Percentiles rank a stretch among this genome's conserved stretches.
These are phyloP conservation scores for Cladophialophora carrionii DNA, from an alignment of 2,329 filamentous ascomycete species.

Conservation along the genomic window DNA sequence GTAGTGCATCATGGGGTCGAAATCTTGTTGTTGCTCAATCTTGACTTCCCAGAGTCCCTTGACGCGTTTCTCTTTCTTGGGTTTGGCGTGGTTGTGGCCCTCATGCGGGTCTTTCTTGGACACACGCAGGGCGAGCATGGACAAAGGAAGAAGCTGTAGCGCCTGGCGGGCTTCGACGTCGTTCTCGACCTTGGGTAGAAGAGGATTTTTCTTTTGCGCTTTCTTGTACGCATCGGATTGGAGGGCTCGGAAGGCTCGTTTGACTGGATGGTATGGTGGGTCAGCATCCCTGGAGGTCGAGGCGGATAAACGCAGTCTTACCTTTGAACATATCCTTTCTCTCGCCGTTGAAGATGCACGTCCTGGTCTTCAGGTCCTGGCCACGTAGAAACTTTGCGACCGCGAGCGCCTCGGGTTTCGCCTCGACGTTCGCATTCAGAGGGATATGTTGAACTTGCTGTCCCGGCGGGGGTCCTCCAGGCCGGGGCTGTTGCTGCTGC, in stretches of 20 bases:
- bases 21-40: constrained; percentile 93
- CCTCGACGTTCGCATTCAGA: constrained; percentile 60
- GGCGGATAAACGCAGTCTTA: constrained; percentile 48
- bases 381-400: constrained; percentile 83
- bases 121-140: constrained; percentile 89
- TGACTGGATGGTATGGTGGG: constrained; percentile 62
- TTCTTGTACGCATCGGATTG: constrained; percentile 88
- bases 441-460: constrained; percentile 54
- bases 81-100: constrained; percentile 69
- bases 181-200: constrained; percentile 85
- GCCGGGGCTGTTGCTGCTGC: constrained; percentile 48
- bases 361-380: constrained; percentile 85
- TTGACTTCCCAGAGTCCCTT: constrained; percentile 96
- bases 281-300: background rate
- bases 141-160: constrained; percentile 93
- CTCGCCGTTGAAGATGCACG: constrained; percentile 92
- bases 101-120: constrained; percentile 77
- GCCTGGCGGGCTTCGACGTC: constrained; percentile 86
- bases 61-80: constrained; percentile 79
- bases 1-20: constrained; percentile 74
- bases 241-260: constrained; percentile 89
- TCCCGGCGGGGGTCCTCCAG: constrained; percentile 38
- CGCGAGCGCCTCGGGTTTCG: constrained; percentile 84
- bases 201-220: constrained; percentile 74
- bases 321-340: constrained; percentile 98